A percentile compares a stretch with the other conserved stretches of the same genome.
Conservation (phyloP, 2,329 filamentous ascomycete species). For the Sporothrix phasma region DNA sequence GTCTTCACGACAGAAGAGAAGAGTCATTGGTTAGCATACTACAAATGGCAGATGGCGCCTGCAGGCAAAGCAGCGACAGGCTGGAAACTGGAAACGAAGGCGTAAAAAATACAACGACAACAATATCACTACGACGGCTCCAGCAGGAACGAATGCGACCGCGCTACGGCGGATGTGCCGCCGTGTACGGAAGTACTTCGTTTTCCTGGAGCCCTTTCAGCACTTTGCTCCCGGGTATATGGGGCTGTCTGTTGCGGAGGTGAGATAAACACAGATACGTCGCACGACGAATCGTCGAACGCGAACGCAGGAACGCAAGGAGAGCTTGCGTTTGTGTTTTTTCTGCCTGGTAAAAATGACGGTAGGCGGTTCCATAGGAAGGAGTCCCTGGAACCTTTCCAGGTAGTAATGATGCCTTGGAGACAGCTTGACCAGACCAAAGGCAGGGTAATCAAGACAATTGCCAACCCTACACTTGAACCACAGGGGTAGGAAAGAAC, state of each 20-base stretch:
- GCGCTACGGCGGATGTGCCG: slow-evolving; percentile 6
- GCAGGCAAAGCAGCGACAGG: not conserved
- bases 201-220: slow-evolving; percentile 37
- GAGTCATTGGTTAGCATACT: slow-evolving; percentile 60
- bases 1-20: slow-evolving; percentile 58
- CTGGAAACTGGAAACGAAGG: not conserved
- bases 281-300: not conserved
- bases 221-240: slow-evolving; percentile 46
- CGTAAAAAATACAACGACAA: slow-evolving; percentile 25
- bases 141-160: slow-evolving; percentile 40
- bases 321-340: slow-evolving; percentile 3
- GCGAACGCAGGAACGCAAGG: not conserved
- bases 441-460: slow-evolving; percentile 52
- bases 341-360: slow-evolving; percentile 34
- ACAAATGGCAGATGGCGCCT: slow-evolving; percentile 27
- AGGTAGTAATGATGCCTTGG: slow-evolving; percentile 37
- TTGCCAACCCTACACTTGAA: slow-evolving; percentile 70
- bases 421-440: slow-evolving; percentile 52
- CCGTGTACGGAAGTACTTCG: slow-evolving; percentile 38
- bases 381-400: slow-evolving; percentile 13
- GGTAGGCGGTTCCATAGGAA: slow-evolving; percentile 1
- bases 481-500: slow-evolving; percentile 38
- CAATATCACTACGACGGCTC: slow-evolving; percentile 46
- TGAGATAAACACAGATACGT: slow-evolving; percentile 24
- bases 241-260: slow-evolving; percentile 52